A percentile compares a stretch with the other conserved stretches of the same genome.
These are phyloP conservation scores for Skeletonema menzelii DNA, from an alignment of 108 stramenopile species.

Conservation along the genomic window DNA sequence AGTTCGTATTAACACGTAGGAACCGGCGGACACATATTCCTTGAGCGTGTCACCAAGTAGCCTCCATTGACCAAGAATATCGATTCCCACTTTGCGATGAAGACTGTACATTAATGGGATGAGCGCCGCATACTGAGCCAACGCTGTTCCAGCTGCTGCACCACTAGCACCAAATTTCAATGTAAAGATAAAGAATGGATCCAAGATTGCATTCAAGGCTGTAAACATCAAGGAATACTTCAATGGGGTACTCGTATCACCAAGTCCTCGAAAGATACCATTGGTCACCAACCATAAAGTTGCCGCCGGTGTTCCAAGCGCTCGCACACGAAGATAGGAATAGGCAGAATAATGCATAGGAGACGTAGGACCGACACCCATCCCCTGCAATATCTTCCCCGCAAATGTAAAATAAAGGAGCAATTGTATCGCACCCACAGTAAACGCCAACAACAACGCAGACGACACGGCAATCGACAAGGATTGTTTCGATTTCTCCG, in stretches of 20 bases:
- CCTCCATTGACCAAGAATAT: conserved; percentile 62
- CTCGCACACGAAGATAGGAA: conserved; percentile 79
- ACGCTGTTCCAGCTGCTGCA: conserved; percentile 89
- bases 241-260: conserved; percentile 90
- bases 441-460: conserved; percentile 82
- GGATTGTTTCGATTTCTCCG: conserved; percentile 24
- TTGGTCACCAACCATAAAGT: conserved; percentile 91
- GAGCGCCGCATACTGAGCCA: conserved; percentile 84
- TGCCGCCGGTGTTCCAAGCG: conserved; percentile 87
- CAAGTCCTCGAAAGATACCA: conserved; percentile 93
- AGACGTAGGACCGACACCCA: conserved; percentile 68
- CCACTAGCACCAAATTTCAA: conserved; percentile 82
- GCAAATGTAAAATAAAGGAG: conserved; percentile 71
- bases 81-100: conserved; percentile 68
- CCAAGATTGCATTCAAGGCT: conserved; percentile 77
- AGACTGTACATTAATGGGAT: conserved; percentile 76
- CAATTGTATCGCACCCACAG: conserved; percentile 81
- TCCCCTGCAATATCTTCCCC: conserved; percentile 58
- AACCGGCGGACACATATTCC: conserved; percentile 76
- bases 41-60: conserved; percentile 53
- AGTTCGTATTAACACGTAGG: conserved; percentile 80
- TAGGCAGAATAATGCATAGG: conserved; percentile 86
- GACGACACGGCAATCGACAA: conserved; percentile 79
- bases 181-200: conserved; percentile 91
- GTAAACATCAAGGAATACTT: conserved; percentile 81